phyloP scores from a whole-genome alignment of 768 basidiomycete species.

The Chlorophyllum brunneum region DNA sequence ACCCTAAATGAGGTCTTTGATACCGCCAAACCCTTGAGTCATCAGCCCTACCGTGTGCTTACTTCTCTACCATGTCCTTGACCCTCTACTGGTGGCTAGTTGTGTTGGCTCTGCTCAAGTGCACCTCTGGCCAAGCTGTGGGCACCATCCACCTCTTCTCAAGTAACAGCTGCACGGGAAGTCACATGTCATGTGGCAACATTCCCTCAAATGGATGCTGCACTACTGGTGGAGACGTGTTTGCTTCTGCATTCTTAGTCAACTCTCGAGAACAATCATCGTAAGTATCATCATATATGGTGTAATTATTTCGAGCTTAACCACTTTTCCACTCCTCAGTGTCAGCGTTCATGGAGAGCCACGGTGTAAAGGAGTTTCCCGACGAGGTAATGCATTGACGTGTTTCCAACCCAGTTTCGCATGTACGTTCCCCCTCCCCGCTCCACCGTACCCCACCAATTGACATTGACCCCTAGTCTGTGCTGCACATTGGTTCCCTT shows the following conservation, averaged over 20 bases:
- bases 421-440: background rate
- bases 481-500: background rate
- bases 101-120: background rate
- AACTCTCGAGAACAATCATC: background rate
- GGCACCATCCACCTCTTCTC: slow-evolving; percentile 9
- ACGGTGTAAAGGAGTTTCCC: background rate
- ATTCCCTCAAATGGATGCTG: slow-evolving; percentile 6
- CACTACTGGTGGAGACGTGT: background rate
- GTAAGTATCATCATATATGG: background rate
- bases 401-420: slow-evolving; percentile 8
- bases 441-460: background rate
- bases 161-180: slow-evolving; percentile 3
- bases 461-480: background rate
- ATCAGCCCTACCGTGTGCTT: background rate
- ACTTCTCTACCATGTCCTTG: slow-evolving; percentile 6
- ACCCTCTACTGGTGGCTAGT: background rate
- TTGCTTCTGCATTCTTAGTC: slow-evolving; percentile 6
- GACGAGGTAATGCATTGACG: background rate
- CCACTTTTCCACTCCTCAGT: background rate
- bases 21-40: background rate
- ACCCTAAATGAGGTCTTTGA: background rate
- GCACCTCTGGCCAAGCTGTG: background rate
- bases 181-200: slow-evolving; percentile 9
- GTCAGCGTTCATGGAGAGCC: background rate
- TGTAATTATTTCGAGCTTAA: background rate